phyloP scores from a whole-genome alignment of 2,329 filamentous ascomycete species.

The Lachnellula cervina region DNA sequence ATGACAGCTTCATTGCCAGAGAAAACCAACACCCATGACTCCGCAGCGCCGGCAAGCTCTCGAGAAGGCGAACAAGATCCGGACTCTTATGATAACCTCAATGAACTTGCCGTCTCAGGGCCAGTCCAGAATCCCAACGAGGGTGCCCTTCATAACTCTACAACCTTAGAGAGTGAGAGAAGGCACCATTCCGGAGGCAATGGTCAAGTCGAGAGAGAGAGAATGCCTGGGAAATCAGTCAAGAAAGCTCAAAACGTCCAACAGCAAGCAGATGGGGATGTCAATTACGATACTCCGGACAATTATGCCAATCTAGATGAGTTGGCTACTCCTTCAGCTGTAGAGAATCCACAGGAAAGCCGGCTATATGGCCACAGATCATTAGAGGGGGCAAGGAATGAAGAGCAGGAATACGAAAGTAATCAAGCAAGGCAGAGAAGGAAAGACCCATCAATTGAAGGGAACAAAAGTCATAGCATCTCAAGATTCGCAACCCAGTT shows the following conservation, averaged over 20 bases:
- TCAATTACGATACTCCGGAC: constrained; percentile 21
- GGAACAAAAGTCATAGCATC: constrained; percentile 23
- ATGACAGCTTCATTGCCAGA: constrained; percentile 5
- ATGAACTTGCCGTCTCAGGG: constrained; percentile 37
- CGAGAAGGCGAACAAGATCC: constrained; percentile 30
- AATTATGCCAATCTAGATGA: constrained; percentile 42
- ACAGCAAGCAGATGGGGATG: constrained; percentile 2
- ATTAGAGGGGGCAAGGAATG: constrained; percentile 34
- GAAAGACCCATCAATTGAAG: neutral
- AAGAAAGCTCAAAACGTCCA: neutral
- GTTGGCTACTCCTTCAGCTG: constrained; percentile 37
- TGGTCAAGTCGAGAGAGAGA: constrained; percentile 11
- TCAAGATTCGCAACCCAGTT: constrained; percentile 52
- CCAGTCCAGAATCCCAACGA: constrained; percentile 41
- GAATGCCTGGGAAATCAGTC: constrained; percentile 4
- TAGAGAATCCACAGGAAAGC: constrained; percentile 39
- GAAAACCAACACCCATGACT: neutral
- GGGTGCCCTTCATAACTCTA: constrained; percentile 31
- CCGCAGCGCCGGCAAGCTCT: neutral
- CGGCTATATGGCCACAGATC: constrained; percentile 35
- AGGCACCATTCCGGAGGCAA: constrained; percentile 26
- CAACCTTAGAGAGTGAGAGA: constrained; percentile 34
- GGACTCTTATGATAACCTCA: constrained; percentile 36
- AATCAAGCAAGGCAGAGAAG: constrained; percentile 5
- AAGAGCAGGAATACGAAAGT: constrained; percentile 18